A percentile compares a stretch with the other conserved stretches of the same genome.
Evolutionary conservation across 2,329 filamentous ascomycete genomes (phyloP).

Genomic region (Aspergillus sp.): DNA sequence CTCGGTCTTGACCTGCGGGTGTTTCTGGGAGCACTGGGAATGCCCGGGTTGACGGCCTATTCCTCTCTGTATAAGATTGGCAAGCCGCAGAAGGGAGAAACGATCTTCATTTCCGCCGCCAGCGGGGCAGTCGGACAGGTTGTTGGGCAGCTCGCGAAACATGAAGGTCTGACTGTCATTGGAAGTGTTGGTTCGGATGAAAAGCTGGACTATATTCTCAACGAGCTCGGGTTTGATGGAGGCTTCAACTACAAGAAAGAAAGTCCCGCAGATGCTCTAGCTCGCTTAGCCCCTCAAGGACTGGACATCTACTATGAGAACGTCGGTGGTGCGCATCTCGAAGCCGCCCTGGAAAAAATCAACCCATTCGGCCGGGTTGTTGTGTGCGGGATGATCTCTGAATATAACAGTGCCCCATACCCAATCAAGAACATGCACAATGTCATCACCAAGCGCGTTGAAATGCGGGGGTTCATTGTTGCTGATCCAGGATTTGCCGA

Average conservation of each 20-base stretch:
- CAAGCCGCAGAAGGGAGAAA: constrained; percentile 70
- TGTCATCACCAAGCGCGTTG: constrained; percentile 62
- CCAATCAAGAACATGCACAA: constrained; percentile 62
- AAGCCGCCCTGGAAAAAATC: constrained; percentile 60
- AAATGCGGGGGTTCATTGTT: constrained; percentile 72
- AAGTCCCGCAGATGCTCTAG: constrained; percentile 61
- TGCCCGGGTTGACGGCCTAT: constrained; percentile 74
- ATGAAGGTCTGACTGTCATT: constrained; percentile 72
- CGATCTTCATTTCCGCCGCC: constrained; percentile 76
- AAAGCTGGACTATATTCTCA: constrained; percentile 70
- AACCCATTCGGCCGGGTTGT: constrained; percentile 64
- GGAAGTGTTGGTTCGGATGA: constrained; percentile 77
- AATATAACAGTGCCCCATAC: constrained; percentile 70
- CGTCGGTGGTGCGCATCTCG: constrained; percentile 69
- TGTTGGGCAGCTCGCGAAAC: constrained; percentile 79
- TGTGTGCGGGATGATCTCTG: constrained; percentile 64
- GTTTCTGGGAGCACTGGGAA: constrained; percentile 73
- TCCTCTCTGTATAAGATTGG: constrained; percentile 70
- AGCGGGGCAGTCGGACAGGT: constrained; percentile 78
- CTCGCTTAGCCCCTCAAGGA: constrained; percentile 69
- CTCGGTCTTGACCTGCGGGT: constrained; percentile 45
- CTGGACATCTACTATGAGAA: constrained; percentile 84
- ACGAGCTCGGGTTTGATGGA: constrained; percentile 65
- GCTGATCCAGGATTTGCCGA: constrained; percentile 61
- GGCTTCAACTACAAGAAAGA: constrained; percentile 91